A percentile compares a stretch with the other conserved stretches of the same genome.
These are phyloP conservation scores for Carallia brachiata DNA, from an alignment of 345 rosid species.

Conservation along the genomic window DNA sequence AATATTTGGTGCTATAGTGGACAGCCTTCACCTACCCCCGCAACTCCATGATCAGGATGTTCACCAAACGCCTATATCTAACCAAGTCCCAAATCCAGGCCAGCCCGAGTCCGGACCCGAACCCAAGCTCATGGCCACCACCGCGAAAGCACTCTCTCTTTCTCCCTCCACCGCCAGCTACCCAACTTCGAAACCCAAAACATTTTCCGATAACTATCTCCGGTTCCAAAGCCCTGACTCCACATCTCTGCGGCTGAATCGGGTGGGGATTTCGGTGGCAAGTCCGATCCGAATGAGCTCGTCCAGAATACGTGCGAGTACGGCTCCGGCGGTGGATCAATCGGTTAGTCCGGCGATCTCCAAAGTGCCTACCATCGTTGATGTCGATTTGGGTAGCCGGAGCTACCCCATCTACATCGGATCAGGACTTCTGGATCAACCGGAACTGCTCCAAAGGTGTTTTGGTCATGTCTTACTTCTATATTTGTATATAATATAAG, in stretches of 20 bases:
- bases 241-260: conserved; percentile 31
- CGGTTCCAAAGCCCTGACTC: conserved; percentile 31
- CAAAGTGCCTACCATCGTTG: conserved; percentile 57
- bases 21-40: no score
- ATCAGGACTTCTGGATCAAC: conserved; percentile 77
- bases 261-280: conserved; percentile 24
- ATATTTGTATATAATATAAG: no score
- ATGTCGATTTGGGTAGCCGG: conserved; percentile 85
- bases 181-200: conserved; percentile 12
- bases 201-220: conserved; percentile 16
- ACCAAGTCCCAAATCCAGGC: background rate
- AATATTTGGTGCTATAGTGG: no score
- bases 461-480: background rate
- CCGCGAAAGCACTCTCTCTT: conserved; percentile 48
- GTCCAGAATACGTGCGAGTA: conserved; percentile 38
- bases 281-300: conserved; percentile 14
- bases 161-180: conserved; percentile 34
- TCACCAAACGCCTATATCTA: no score
- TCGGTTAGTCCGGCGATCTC: conserved; percentile 38
- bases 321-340: conserved; percentile 64
- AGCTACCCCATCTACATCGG: conserved; percentile 97
- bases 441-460: conserved; percentile 81
- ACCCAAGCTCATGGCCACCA: conserved; percentile 47
- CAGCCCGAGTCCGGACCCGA: conserved; percentile 6
- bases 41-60: no score